Conservation (phyloP, 1,139 yeast genomes). For the Taiozyma sp. region DNA sequence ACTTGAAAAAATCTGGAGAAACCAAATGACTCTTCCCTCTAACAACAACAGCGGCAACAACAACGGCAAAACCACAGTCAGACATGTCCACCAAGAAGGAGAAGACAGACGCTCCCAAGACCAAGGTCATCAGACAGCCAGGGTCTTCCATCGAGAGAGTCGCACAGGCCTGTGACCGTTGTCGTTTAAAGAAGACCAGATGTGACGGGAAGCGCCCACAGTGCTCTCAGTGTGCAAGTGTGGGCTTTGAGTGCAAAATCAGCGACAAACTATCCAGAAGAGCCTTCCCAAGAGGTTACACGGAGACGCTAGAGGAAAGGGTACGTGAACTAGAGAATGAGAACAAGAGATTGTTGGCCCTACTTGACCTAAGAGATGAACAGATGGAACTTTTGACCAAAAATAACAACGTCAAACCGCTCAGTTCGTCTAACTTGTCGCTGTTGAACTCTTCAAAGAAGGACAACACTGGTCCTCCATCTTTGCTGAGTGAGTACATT, state of each 20-base stretch:
- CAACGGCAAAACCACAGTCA: background rate
- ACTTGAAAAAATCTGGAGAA: background rate
- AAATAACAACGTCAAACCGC: constrained; percentile 12
- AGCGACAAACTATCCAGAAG: constrained; percentile 68
- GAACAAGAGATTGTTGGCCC: constrained; percentile 33
- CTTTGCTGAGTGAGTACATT: constrained; percentile 13
- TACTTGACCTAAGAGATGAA: constrained; percentile 26
- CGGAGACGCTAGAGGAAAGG: constrained; percentile 65
- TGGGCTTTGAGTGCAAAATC: constrained; percentile 65
- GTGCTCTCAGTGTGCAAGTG: constrained; percentile 63
- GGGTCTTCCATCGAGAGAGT: constrained; percentile 37
- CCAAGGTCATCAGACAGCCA: constrained; percentile 26
- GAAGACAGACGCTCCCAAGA: constrained; percentile 1
- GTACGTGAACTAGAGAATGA: constrained; percentile 59
- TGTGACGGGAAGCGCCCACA: constrained; percentile 69
- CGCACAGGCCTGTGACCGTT: constrained; percentile 79
- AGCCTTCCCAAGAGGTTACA: constrained; percentile 73
- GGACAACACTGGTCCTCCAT: constrained; percentile 1
- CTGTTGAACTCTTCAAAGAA: constrained; percentile 20
- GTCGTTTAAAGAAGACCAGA: constrained; percentile 69
- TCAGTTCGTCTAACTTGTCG: constrained; percentile 30
- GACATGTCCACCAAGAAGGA: constrained; percentile 1
- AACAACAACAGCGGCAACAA: background rate
- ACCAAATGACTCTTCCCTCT: background rate
- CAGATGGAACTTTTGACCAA: constrained; percentile 23